These are phyloP conservation scores for Circinella minor DNA, from an alignment of 371 early-diverging fungal species.

Conservation along the genomic window DNA sequence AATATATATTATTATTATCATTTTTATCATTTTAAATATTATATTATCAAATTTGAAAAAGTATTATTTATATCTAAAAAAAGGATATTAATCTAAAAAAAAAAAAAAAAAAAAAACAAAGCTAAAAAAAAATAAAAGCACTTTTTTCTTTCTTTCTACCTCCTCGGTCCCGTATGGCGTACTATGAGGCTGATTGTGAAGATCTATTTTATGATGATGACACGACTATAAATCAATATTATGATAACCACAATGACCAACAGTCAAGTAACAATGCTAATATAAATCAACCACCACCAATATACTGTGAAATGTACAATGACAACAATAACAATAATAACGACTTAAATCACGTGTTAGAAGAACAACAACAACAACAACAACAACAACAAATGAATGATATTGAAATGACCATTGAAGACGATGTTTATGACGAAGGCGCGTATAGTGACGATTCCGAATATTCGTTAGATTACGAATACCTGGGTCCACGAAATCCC, in stretches of 20 bases:
- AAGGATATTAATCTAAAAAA: too few relatives aligned
- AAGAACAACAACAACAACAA: not conserved
- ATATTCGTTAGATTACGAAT: slow-evolving; percentile 54
- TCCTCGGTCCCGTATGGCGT: slow-evolving; percentile 17
- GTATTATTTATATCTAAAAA: too few relatives aligned
- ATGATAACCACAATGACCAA: not conserved
- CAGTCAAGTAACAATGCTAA: not conserved
- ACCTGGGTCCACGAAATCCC: slow-evolving; percentile 46
- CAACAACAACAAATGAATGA: not conserved
- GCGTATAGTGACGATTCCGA: slow-evolving; percentile 35
- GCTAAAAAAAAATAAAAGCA: too few relatives aligned
- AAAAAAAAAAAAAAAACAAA: too few relatives aligned
- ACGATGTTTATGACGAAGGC: not conserved
- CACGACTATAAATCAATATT: not conserved
- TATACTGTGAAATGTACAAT: not conserved
- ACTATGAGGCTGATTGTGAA: slow-evolving; percentile 26
- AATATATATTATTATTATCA: not conserved
- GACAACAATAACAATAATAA: not conserved
- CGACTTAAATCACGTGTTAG: too few relatives aligned
- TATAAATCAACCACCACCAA: not conserved
- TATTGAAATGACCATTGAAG: not conserved
- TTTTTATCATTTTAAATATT: too few relatives aligned
- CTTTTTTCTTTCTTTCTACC: too few relatives aligned
- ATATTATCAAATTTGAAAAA: too few relatives aligned
- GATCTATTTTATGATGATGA: slow-evolving; percentile 17